Evolutionary conservation across 345 rosid species (phyloP).

Genomic region (Lumnitzera racemosa): DNA sequence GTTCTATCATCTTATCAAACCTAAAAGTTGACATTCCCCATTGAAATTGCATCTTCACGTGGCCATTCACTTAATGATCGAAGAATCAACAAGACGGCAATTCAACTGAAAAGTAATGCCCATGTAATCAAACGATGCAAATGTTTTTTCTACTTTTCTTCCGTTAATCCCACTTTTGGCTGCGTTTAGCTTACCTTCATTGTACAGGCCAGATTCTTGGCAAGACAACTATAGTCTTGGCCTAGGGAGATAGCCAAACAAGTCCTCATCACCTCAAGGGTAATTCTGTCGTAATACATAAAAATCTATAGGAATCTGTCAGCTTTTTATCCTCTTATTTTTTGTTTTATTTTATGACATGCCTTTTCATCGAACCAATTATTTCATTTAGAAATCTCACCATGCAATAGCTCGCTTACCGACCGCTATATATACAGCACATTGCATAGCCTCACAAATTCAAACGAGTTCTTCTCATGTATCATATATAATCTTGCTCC

Average conservation of each 20-base stretch:
- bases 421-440: no score
- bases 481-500: no score
- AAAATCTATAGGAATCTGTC: no score
- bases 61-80: neutral
- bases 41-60: conserved; percentile 5
- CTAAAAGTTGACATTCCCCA: conserved; percentile 37
- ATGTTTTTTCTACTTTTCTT: no score
- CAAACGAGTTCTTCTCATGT: no score
- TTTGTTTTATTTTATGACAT: neutral
- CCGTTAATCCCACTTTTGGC: conserved; percentile 17
- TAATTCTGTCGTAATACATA: no score
- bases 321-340: neutral
- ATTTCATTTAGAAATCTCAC: no score
- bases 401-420: no score
- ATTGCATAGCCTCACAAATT: no score
- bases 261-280: conserved; percentile 26
- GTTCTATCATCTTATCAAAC: conserved; percentile 11
- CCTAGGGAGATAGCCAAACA: conserved; percentile 13
- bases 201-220: conserved; percentile 17
- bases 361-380: no score
- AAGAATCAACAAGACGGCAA: neutral
- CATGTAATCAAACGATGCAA: neutral
- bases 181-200: conserved; percentile 19
- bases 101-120: neutral
- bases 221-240: conserved; percentile 7